A percentile compares a stretch with the other conserved stretches of the same genome.
Evolutionary conservation across 2,329 filamentous ascomycete genomes (phyloP).

Genomic region (Clarireedia monteithiana): DNA sequence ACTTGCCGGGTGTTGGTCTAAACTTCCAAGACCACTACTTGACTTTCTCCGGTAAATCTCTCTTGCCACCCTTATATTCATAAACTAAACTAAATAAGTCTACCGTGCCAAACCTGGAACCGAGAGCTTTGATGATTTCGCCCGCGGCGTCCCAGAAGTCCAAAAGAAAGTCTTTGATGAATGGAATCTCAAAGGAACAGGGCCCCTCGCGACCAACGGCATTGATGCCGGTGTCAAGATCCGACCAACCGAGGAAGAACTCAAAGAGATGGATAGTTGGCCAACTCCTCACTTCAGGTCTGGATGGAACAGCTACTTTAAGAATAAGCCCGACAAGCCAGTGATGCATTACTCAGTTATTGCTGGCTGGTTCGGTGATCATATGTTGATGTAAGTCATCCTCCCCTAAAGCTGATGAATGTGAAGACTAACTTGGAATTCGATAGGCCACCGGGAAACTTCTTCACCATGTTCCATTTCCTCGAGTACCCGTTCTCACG

Average conservation of each 20-base stretch:
- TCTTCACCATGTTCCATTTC: conserved; percentile 46
- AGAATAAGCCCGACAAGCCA: conserved; percentile 77
- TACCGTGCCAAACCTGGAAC: conserved; percentile 37
- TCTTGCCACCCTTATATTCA: no score
- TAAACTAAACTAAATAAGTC: conserved; percentile 2
- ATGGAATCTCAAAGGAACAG: conserved; percentile 73
- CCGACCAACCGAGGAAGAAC: conserved; percentile 48
- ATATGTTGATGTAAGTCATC: conserved; percentile 51
- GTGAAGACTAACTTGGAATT: conserved; percentile 33
- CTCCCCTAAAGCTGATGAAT: conserved; percentile 31
- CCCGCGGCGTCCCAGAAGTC: conserved; percentile 62
- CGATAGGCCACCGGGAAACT: conserved; percentile 37
- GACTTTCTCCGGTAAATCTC: conserved; percentile 33
- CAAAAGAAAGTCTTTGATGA: conserved; percentile 68
- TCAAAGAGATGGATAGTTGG: conserved; percentile 48
- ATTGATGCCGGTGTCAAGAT: conserved; percentile 46
- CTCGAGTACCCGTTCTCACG: conserved; percentile 54
- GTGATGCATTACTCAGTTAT: conserved; percentile 83
- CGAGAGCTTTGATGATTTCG: conserved; percentile 76
- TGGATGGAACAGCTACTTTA: conserved; percentile 77
- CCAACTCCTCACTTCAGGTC: conserved; percentile 66
- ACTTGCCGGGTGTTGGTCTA: conserved; percentile 45
- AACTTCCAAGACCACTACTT: conserved; percentile 52
- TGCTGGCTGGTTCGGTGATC: conserved; percentile 52
- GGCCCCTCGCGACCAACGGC: conserved; percentile 31